Evolutionary conservation across 169 alveolate genomes (phyloP).

Genomic region (Eimeria praecox): DNA sequence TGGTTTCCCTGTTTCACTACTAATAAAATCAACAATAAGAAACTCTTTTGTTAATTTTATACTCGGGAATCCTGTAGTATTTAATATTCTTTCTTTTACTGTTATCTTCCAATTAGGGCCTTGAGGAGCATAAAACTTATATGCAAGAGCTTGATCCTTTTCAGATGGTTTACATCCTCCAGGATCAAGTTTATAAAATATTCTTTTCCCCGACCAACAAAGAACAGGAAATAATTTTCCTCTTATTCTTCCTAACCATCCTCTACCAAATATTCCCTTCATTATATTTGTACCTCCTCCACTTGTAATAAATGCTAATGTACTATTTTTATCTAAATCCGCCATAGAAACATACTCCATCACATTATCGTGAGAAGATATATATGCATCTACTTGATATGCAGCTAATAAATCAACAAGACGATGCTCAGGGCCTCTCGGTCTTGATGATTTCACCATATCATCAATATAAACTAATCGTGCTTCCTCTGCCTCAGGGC

Average conservation of each 20-base stretch:
- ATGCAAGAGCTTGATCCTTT: conserved; percentile 59
- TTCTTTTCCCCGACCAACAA: conserved; percentile 68
- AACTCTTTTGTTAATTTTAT: conserved; percentile 52
- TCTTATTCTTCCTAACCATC: conserved; percentile 67
- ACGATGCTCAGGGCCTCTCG: conserved; percentile 69
- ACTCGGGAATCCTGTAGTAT: conserved; percentile 66
- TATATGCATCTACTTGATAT: conserved; percentile 74
- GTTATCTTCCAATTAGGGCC: conserved; percentile 26
- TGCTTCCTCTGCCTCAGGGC: conserved; percentile 76
- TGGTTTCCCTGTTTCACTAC: conserved; percentile 12
- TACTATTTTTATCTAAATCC: conserved; percentile 62
- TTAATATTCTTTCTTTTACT: conserved; percentile 49
- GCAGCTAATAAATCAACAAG: conserved; percentile 6
- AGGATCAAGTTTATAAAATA: conserved; percentile 49
- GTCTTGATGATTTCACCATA: conserved; percentile 36
- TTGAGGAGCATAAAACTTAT: conserved; percentile 64
- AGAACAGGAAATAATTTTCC: conserved; percentile 65
- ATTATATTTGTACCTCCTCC: conserved; percentile 63
- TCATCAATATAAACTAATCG: conserved; percentile 54
- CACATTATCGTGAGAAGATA: conserved; percentile 51
- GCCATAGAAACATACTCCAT: conserved; percentile 70
- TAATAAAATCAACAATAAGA: conserved; percentile 68
- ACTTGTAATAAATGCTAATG: conserved; percentile 68
- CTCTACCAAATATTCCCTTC: conserved; percentile 37
- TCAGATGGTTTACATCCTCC: conserved; percentile 73